Base-by-base conservation (phyloP, 192 early-diverging fungal species). In the Dissophora ornata region DNA sequence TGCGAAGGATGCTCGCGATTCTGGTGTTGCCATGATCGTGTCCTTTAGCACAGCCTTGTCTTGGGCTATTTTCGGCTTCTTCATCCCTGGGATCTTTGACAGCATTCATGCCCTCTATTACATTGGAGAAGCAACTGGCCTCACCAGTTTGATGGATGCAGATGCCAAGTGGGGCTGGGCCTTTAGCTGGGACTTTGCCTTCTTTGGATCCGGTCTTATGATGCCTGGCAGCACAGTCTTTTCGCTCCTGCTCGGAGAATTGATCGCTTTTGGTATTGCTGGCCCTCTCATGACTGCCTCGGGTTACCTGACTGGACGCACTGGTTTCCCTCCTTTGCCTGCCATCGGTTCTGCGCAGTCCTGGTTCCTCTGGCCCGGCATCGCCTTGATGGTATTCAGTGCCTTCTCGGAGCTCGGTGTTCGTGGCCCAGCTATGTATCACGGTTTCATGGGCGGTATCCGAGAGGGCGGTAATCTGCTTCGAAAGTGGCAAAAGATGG, bases 331-430 rank as follows among this genome's bases (percentile, higher is more conserved):
- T 26, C 53, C 16, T 1, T 30, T 63, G 11, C 58, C 64, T 9
- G 19, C 25, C 10, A 65, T 64, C 30, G 75, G 67, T 13, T 83
- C 89, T 26, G 75, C 90, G 30, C 87, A 85, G 49, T 88, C 82
- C 57, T 91, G 85, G 84, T 83, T 90, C 68, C 70, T 91, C 42
- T 91, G 90, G 90, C 90, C 90, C 16, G 90, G 90, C 81, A 81
- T 91, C 57, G 80, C 80, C 15, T 54, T 91, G 36, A 91, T 91
- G 90, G 79, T 91, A 12, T 71, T 84, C 61, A 79, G 85, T 50
- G 83, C 89, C 22, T 86, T 91, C 61, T 69, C 89, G 18, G 90
- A 91, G 66, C 57, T 91, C 21, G 66, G 80, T 66, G 71, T 64
- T 21, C 83, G 83, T 46, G 84, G 82, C 32, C 49, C 79, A 1